phyloP scores from a whole-genome alignment of 1,284 basidiomycete genomes.

The Polyporus tsugae region DNA sequence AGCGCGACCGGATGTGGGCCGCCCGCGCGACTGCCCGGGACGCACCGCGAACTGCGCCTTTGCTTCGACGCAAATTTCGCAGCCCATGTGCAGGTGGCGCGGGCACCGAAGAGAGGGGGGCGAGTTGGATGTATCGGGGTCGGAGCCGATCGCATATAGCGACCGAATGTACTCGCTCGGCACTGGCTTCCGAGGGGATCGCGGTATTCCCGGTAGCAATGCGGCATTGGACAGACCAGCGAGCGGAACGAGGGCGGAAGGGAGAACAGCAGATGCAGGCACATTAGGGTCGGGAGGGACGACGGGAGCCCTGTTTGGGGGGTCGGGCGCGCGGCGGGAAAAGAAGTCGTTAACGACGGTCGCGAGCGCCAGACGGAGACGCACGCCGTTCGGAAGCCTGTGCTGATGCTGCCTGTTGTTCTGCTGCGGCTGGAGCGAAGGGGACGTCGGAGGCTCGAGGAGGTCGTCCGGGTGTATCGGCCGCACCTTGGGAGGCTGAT shows the following conservation, averaged over 20 bases:
- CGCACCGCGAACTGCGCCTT: conserved; percentile 41
- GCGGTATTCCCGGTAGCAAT: conserved; percentile 25
- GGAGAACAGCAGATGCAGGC: conserved; percentile 44
- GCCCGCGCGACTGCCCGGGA: conserved; percentile 32
- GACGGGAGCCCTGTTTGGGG: conserved; percentile 27
- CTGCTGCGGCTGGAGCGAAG: conserved; percentile 43
- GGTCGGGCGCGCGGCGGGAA: conserved; percentile 67
- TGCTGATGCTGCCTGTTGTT: conserved; percentile 54
- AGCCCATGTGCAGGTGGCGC: conserved; percentile 73
- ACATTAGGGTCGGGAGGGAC: conserved; percentile 21
- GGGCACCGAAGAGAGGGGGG: conserved; percentile 73
- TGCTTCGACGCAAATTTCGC: conserved; percentile 76
- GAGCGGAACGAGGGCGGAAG: conserved; percentile 48
- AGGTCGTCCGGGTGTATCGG: conserved; percentile 41
- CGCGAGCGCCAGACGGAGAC: conserved; percentile 73
- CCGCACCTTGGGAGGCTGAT: conserved; percentile 65
- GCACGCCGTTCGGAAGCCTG: conserved; percentile 80
- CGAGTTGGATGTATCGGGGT: conserved; percentile 68
- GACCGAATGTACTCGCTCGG: conserved; percentile 54
- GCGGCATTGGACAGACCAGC: conserved; percentile 45
- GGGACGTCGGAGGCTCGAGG: conserved; percentile 58
- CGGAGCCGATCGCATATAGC: conserved; percentile 68
- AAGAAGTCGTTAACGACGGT: conserved; percentile 83
- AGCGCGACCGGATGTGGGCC: conserved; percentile 32
- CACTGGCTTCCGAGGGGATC: conserved; percentile 31